A percentile compares a stretch with the other conserved stretches of the same genome.
Conservation (phyloP, 768 basidiomycete species). For the Scleroderma citrinum region DNA sequence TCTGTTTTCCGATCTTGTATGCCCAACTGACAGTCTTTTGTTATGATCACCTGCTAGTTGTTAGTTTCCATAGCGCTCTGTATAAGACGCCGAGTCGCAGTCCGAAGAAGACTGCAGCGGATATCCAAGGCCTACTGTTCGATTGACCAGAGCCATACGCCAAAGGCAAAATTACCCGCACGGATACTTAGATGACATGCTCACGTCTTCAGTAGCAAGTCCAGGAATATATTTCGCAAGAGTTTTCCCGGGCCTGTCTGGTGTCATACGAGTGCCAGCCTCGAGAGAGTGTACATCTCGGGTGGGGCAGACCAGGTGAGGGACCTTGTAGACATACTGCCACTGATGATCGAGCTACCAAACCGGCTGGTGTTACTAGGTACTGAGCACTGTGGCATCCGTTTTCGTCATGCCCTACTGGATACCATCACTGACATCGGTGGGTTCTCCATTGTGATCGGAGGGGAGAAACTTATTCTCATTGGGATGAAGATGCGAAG, state of each 20-base stretch:
- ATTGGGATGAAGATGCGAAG: slow-evolving; percentile 45
- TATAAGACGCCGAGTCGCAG: slow-evolving; percentile 61
- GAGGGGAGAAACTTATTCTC: slow-evolving; percentile 3
- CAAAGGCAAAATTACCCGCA: slow-evolving; percentile 40
- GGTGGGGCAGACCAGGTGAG: slow-evolving; percentile 71
- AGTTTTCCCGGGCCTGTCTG: slow-evolving; percentile 70
- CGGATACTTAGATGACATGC: background rate
- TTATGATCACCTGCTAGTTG: slow-evolving; percentile 34
- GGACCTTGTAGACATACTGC: background rate
- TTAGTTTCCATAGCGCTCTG: slow-evolving; percentile 56
- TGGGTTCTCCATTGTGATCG: slow-evolving; percentile 27
- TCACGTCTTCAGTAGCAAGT: slow-evolving; percentile 41
- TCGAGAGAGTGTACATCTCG: slow-evolving; percentile 57
- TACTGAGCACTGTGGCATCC: slow-evolving; percentile 51
- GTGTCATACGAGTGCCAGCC: slow-evolving; percentile 69
- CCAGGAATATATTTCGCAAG: slow-evolving; percentile 61
- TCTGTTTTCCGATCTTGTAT: background rate
- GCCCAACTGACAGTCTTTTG: background rate
- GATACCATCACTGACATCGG: slow-evolving; percentile 68
- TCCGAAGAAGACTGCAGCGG: slow-evolving; percentile 56
- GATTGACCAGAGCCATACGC: slow-evolving; percentile 50
- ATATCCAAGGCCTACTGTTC: slow-evolving; percentile 58
- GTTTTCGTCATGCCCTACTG: slow-evolving; percentile 64
- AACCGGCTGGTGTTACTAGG: slow-evolving; percentile 33
- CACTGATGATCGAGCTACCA: background rate